Base-by-base conservation (phyloP, 345 rosid species). In the Salix exigua region DNA sequence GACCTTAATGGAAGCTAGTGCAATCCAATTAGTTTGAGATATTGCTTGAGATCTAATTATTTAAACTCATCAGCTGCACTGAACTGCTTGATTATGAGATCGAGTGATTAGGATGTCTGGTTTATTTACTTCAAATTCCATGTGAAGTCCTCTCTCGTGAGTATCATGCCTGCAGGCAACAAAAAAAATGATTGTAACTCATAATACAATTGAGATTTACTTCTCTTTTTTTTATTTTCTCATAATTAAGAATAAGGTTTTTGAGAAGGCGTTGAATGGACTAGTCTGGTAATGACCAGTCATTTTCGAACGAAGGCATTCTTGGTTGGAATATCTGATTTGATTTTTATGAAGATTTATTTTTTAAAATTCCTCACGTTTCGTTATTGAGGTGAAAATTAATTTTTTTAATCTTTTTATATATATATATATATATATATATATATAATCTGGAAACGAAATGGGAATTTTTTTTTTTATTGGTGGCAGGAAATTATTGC, bases 1-100 rank as follows among this genome's bases (percentile, higher is more conserved):
- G 72, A 35, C 53, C 51, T 33, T 51, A 26, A 66, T 67, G 66
- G 66, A 66, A 53, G 53, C 73, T 48, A 31, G n/a, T 4, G 58
- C 66, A 71, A 60, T 0, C 46, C 28, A 16, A 37, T n/a, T 7
- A 25, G 38, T 13, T 13, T 33, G 37, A 4, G 53, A 58, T 73
- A 42, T 73, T 73, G 70, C 76, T 63, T 44, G 30, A 63, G 69
- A 46, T 18, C 48, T 73, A 63, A 58, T 31, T 53, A 37, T 14
- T 11, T 23, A 10, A 10, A 8, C 26, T n/a, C 12, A 25, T 55
- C 7, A 72, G 25, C 74, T 72, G 60, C 61, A 37, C 42, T 55
- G 38, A 60, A n/a, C 8, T 58, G 35, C 13, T 30, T 71, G 7
- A 31, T 8, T 37, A 33, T n/a, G 21, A 38, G 33, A 35, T 37